Conservation (phyloP, 306 rosid species). For the Quercus berberidifolia region DNA sequence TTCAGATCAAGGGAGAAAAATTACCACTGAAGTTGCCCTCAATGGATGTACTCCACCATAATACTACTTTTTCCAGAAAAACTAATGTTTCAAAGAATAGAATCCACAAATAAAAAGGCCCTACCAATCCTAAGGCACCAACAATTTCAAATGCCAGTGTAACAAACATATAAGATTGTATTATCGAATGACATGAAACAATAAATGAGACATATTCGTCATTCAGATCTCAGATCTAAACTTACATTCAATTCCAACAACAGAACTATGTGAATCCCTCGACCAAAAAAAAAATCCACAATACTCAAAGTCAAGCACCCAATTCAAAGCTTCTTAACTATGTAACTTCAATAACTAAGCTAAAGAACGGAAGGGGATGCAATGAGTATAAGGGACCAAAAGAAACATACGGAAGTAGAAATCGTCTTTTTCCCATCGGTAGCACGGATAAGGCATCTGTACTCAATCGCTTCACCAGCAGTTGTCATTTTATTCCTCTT, state of each 20-base stretch:
- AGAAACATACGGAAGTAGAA: conserved; percentile 72
- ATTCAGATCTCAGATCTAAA: not conserved
- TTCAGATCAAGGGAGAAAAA: not conserved
- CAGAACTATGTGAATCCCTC: not conserved
- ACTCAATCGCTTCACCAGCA: conserved; percentile 69
- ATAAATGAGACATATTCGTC: not conserved
- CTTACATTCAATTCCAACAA: not conserved
- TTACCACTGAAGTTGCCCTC: not conserved
- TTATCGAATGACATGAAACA: not conserved
- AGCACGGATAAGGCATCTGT: conserved; percentile 89
- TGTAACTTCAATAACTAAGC: not conserved
- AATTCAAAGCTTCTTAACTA: not conserved
- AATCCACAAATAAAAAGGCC: not conserved
- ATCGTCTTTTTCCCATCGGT: conserved; percentile 88
- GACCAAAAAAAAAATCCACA: not conserved
- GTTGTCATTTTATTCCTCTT: conserved; percentile 61
- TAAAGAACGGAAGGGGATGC: not conserved
- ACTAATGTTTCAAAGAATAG: not conserved
- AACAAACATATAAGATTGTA: not conserved
- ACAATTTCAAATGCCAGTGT: not conserved
- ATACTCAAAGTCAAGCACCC: not conserved
- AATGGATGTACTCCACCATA: not conserved
- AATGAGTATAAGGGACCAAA: not conserved
- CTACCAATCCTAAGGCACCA: not conserved
- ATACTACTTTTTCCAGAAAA: too few species aligned